Conservation (phyloP, 2,329 filamentous ascomycete species). For the Clarireedia monteithiana region DNA sequence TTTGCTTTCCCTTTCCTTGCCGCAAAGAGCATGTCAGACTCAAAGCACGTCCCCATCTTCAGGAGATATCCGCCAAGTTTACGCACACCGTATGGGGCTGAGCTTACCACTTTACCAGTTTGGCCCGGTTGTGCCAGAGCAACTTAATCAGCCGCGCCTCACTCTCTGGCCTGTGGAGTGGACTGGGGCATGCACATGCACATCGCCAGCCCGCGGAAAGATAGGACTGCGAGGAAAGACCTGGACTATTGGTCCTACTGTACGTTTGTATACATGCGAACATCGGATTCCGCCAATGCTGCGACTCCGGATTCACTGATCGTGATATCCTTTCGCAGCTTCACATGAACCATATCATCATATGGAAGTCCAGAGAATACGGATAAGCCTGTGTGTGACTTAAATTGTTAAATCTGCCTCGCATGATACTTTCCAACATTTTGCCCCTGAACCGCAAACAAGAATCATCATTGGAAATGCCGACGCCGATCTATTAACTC, state of each 20-base stretch:
- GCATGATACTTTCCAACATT: neutral
- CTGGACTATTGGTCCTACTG: too few relatives aligned
- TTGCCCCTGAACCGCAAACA: conserved; percentile 6
- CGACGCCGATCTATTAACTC: neutral
- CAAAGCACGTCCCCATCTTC: neutral
- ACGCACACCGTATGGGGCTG: conserved; percentile 8
- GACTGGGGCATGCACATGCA: neutral
- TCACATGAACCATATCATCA: too few relatives aligned
- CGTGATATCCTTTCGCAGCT: too few relatives aligned
- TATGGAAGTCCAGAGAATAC: too few relatives aligned
- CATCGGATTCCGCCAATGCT: too few relatives aligned
- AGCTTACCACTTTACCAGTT: conserved; percentile 1
- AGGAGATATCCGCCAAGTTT: conserved; percentile 7
- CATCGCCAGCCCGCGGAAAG: neutral
- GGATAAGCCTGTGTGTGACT: neutral
- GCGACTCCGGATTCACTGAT: too few relatives aligned
- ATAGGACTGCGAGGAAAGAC: neutral
- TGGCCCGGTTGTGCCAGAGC: neutral
- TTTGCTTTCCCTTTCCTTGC: too few relatives aligned
- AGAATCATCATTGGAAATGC: neutral
- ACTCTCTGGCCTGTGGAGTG: neutral
- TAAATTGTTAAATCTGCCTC: neutral
- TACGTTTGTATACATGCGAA: too few relatives aligned
- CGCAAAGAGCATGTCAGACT: too few relatives aligned
- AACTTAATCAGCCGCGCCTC: conserved; percentile 3